These are phyloP conservation scores for Neospermospora avenae DNA, from an alignment of 2,329 filamentous ascomycete species.

Conservation along the genomic window DNA sequence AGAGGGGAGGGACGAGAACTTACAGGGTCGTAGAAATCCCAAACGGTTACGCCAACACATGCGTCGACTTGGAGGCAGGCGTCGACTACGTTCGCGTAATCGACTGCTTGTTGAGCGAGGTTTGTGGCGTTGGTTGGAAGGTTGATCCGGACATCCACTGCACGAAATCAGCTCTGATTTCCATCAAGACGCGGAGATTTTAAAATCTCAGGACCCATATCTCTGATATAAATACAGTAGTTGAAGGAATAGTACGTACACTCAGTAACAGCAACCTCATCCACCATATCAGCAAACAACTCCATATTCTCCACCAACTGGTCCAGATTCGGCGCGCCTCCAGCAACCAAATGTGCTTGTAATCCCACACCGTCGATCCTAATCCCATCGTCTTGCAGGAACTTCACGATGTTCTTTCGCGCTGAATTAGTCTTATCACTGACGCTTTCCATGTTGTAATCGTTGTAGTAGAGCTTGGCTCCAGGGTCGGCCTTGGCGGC, in stretches of 20 bases:
- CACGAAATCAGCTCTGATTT: too few species aligned
- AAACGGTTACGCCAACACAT: conserved; percentile 33
- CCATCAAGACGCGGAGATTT: too few species aligned
- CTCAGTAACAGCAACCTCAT: conserved; percentile 61
- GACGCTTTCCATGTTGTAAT: conserved; percentile 59
- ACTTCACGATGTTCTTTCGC: conserved; percentile 42
- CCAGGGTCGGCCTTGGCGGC: conserved; percentile 51
- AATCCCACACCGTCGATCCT: conserved; percentile 61
- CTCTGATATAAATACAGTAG: too few species aligned
- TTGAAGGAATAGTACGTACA: conserved; percentile 17
- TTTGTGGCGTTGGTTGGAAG: conserved; percentile 43
- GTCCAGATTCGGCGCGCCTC: conserved; percentile 42
- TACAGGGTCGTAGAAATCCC: conserved; percentile 36
- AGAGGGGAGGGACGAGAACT: background rate
- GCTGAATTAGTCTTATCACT: conserved; percentile 45
- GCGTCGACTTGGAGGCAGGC: conserved; percentile 27
- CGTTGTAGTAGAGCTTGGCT: conserved; percentile 60
- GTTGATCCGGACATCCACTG: conserved; percentile 47
- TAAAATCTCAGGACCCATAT: too few species aligned
- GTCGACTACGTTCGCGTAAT: conserved; percentile 39
- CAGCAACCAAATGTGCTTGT: conserved; percentile 58
- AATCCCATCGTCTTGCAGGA: conserved; percentile 46
- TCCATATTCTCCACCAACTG: conserved; percentile 45
- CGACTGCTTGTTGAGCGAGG: conserved; percentile 44
- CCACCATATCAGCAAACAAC: conserved; percentile 44